Conservation (phyloP, 371 early-diverging fungal species). For the Haplosporangium sp. region DNA sequence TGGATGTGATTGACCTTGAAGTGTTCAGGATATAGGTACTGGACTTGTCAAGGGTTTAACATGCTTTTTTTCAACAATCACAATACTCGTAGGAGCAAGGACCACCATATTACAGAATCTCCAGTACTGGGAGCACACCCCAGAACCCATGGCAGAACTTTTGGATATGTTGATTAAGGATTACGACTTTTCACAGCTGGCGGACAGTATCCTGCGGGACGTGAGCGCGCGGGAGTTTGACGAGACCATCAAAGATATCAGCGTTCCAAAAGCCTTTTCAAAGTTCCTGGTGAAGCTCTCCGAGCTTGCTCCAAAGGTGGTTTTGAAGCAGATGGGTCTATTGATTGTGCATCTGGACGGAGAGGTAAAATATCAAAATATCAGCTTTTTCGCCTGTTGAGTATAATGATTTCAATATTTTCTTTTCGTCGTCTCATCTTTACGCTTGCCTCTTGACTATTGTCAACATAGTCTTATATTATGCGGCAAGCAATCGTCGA, state of each 20-base stretch:
- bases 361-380: constrained; percentile 79
- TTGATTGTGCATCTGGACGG: constrained; percentile 88
- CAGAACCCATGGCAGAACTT: constrained; percentile 93
- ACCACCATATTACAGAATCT: constrained; percentile 89
- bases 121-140: constrained; percentile 92
- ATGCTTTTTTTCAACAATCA: too few species aligned
- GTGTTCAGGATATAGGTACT: neutral
- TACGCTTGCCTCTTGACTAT: neutral
- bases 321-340: constrained; percentile 87
- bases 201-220: constrained; percentile 84
- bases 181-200: constrained; percentile 77
- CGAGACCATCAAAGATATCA: constrained; percentile 70
- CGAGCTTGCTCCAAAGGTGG: constrained; percentile 80
- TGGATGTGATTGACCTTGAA: neutral
- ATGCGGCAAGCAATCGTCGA: constrained; percentile 91
- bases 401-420: neutral
- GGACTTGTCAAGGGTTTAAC: too few species aligned
- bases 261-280: constrained; percentile 85
- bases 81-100: constrained; percentile 66
- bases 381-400: neutral
- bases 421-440: neutral
- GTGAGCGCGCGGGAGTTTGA: constrained; percentile 73
- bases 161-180: constrained; percentile 72
- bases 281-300: constrained; percentile 86
- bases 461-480: constrained; percentile 72